Conservation (phyloP, 805 yeast species). For the Saccharomycopsis olivae region DNA sequence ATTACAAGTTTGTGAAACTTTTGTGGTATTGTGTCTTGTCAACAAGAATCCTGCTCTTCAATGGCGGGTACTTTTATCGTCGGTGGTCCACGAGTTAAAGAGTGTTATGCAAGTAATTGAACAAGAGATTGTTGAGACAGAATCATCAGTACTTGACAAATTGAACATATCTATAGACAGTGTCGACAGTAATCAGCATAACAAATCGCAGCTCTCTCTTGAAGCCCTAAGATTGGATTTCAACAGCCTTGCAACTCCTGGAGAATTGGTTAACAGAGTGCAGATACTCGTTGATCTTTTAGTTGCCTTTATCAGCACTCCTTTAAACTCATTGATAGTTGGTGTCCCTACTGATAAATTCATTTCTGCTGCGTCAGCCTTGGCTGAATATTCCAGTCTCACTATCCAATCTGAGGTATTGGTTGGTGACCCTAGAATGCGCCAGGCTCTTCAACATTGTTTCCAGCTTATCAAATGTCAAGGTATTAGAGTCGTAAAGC, state of each 20-base stretch:
- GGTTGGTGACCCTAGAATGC: too few relatives aligned
- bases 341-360: too few relatives aligned
- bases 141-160: conserved; percentile 6
- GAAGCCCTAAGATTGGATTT: conserved; percentile 48
- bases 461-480: too few relatives aligned
- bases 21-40: conserved; percentile 45
- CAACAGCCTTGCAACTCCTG: conserved; percentile 40
- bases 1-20: conserved; percentile 33
- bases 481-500: too few relatives aligned
- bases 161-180: conserved; percentile 14
- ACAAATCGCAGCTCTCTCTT: conserved; percentile 25
- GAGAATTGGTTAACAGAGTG: conserved; percentile 42
- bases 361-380: too few relatives aligned
- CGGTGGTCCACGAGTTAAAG: conserved; percentile 41
- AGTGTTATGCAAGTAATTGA: conserved; percentile 43
- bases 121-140: conserved; percentile 45
- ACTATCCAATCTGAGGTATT: too few relatives aligned
- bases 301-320: conserved; percentile 34
- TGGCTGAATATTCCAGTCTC: too few relatives aligned
- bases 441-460: too few relatives aligned
- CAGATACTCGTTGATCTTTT: conserved; percentile 36
- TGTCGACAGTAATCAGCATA: conserved; percentile 10
- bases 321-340: too few relatives aligned
- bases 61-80: conserved; percentile 38
- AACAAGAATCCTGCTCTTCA: conserved; percentile 31